A percentile compares a stretch with the other conserved stretches of the same genome.
Evolutionary conservation across 73 alveolate genomes (phyloP).

Genomic region (Symbiodinium natans): DNA sequence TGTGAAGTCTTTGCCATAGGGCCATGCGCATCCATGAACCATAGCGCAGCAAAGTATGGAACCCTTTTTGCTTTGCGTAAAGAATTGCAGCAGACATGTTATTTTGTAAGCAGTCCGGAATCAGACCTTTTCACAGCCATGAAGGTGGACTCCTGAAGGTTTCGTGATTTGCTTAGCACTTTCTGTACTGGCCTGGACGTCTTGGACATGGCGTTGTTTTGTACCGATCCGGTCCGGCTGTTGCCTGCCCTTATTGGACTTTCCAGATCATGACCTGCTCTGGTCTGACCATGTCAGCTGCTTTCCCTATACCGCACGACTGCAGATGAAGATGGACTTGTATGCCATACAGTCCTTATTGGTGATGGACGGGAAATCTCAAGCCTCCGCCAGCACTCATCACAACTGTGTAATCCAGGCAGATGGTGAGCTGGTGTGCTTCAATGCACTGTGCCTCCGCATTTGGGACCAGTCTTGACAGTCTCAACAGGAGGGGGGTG

Average conservation of each 20-base stretch:
- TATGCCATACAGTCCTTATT: neutral
- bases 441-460: neutral
- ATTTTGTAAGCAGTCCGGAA: neutral
- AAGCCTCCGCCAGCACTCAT: neutral
- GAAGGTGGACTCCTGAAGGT: conserved; percentile 1
- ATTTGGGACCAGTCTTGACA: neutral
- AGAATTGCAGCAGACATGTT: neutral
- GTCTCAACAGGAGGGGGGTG: neutral
- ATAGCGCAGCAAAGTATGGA: neutral
- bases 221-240: neutral
- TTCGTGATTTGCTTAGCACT: neutral
- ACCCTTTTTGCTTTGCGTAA: neutral
- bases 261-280: neutral
- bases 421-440: conserved; percentile 1
- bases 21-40: neutral
- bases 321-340: neutral
- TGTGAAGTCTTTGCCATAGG: neutral
- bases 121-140: neutral
- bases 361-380: neutral
- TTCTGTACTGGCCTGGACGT: neutral
- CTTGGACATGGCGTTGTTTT: neutral
- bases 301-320: neutral
- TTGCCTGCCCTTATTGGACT: neutral
- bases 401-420: neutral
- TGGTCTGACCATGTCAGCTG: neutral